Evolutionary conservation across 768 basidiomycete species (phyloP).

Genomic region (Hypsizygus marmoreus): DNA sequence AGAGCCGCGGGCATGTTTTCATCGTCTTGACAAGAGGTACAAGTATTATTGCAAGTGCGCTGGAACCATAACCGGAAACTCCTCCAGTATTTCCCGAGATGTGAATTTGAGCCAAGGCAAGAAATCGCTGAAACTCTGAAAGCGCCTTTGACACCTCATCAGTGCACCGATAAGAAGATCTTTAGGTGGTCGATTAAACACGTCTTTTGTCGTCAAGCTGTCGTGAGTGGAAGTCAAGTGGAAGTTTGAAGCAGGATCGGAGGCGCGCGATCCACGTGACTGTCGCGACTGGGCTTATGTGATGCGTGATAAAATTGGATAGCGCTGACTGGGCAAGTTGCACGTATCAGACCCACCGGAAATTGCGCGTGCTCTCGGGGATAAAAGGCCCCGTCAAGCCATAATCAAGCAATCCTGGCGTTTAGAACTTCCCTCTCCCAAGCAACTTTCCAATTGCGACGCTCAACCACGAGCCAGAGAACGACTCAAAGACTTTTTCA

Average conservation of each 20-base stretch:
- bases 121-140: too few species aligned
- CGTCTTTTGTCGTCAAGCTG: background rate
- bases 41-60: too few species aligned
- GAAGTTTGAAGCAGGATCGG: background rate
- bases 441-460: slow-evolving; percentile 6
- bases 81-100: too few species aligned
- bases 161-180: too few species aligned
- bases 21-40: too few species aligned
- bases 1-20: too few species aligned
- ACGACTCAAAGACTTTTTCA: slow-evolving; percentile 18
- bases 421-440: slow-evolving; percentile 19
- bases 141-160: too few species aligned
- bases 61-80: too few species aligned
- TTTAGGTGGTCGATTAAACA: too few species aligned
- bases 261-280: background rate
- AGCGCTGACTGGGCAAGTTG: background rate
- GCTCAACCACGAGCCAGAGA: slow-evolving; percentile 13
- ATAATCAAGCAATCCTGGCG: slow-evolving; percentile 26
- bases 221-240: background rate
- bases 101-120: too few species aligned
- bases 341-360: slow-evolving; percentile 7
- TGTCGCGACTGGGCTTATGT: slow-evolving; percentile 1
- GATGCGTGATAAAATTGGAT: too few species aligned
- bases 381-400: slow-evolving; percentile 25
- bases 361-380: slow-evolving; percentile 15